A percentile compares a stretch with the other conserved stretches of the same genome.
These are phyloP conservation scores for Amphichorda felina DNA, from an alignment of 2,329 filamentous ascomycete genomes.

Conservation along the genomic window DNA sequence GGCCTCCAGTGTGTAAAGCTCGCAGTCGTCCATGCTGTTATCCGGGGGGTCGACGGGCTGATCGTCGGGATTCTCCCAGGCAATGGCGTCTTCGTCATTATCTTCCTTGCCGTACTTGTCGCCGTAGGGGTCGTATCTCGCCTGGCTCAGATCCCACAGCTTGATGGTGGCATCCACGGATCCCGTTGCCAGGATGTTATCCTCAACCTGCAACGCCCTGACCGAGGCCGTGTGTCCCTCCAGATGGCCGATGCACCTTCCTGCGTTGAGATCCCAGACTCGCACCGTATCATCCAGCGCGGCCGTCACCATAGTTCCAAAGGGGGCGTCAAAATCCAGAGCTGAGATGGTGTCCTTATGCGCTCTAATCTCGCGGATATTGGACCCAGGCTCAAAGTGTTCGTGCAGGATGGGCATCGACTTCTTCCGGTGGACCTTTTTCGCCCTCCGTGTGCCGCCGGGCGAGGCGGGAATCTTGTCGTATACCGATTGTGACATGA, in stretches of 20 bases:
- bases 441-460: conserved; percentile 32
- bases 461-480: conserved; percentile 65
- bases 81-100: conserved; percentile 55
- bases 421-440: conserved; percentile 53
- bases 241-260: conserved; percentile 79
- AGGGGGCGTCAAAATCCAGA: conserved; percentile 93
- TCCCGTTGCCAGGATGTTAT: conserved; percentile 89
- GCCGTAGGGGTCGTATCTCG: conserved; percentile 66
- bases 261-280: conserved; percentile 93
- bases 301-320: conserved; percentile 87
- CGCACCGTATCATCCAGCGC: conserved; percentile 87
- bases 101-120: conserved; percentile 47
- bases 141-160: conserved; percentile 86
- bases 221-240: conserved; percentile 95
- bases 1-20: conserved; percentile 75
- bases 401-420: conserved; percentile 95
- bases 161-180: conserved; percentile 91
- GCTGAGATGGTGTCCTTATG: conserved; percentile 83
- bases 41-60: conserved; percentile 57
- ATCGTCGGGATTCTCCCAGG: conserved; percentile 61
- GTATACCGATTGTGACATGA: conserved; percentile 98
- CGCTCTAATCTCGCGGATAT: conserved; percentile 78
- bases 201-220: conserved; percentile 81
- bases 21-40: conserved; percentile 80
- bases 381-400: conserved; percentile 81